Evolutionary conservation across 2,329 filamentous ascomycete species (phyloP), one percentile per base, ranked within the genome.

Genomic region (Tolypocladium endophyticum): DNA sequence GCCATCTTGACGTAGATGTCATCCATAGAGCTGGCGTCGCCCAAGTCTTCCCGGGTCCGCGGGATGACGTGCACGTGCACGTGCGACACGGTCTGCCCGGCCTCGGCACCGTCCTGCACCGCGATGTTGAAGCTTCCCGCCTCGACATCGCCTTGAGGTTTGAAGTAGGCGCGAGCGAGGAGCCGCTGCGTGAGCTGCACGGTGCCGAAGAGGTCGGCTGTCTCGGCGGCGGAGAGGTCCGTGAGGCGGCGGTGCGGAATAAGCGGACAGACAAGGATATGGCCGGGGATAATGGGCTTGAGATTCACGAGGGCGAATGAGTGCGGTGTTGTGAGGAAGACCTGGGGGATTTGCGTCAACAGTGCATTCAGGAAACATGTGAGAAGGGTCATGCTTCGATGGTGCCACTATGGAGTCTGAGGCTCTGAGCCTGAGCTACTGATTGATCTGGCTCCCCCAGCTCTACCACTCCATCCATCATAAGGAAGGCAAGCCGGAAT

Each of bases 31-130:
- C 58, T 59, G 25, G 63, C 76, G 3, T 60, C 60, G 38, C 64
- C 77, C 70, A 72, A 80, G 70, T 85, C 80, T 45, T 86, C 81
- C 60, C 76, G 77, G 61, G 77, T 78, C 41, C 92, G 79, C 25
- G 92, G 92, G 58, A 97, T 93, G 56, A 97, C 83, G 76, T 99
- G 94, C 33, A 92, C 89, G 75, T 99, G 94, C 18, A 97, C 86
- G 75, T 99, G 94, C 11, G 90, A 81, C 53, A 99, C 93, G 60
- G 91, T 96, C 81, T 99, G 94, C 0, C 94, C 94, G 1, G 94
- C 91, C 61, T 92, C 90, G 38, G 80, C 77, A 25, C 94, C 94
- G 73, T 99, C 94, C 73, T 99, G 94, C n/a, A 99, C 83, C 0
- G 93, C 92, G 56, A 99, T 87, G 70, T 96, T 97, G 76, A 97